Evolutionary conservation across 179 eudicot species (phyloP).

Genomic region (Actinidia chinensis): DNA sequence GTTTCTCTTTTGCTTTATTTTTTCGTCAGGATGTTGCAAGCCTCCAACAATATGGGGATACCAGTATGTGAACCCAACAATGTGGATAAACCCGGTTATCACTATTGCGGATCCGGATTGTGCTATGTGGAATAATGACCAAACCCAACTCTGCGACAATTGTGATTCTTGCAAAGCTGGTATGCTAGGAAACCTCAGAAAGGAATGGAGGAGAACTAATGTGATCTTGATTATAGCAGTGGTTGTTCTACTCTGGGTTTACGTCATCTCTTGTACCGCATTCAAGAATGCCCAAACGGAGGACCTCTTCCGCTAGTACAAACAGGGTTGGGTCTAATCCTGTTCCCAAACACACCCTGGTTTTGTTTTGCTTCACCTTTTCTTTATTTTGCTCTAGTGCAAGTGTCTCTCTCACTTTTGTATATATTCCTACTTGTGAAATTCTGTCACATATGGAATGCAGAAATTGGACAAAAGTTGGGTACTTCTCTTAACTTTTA

Average conservation of each 20-base stretch:
- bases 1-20: too few relatives aligned
- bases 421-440: neutral
- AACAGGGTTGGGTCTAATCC: constrained; percentile 64
- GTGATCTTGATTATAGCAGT: constrained; percentile 66
- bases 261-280: constrained; percentile 87
- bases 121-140: constrained; percentile 73
- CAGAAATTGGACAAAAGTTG: neutral
- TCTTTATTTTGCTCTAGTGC: neutral
- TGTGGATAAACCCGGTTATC: constrained; percentile 69
- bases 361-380: neutral
- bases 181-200: constrained; percentile 71
- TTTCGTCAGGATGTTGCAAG: constrained; percentile 94
- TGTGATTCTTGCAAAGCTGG: constrained; percentile 94
- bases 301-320: constrained; percentile 74
- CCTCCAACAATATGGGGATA: constrained; percentile 82
- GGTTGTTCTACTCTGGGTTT: constrained; percentile 78
- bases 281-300: constrained; percentile 80
- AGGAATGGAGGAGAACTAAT: constrained; percentile 86
- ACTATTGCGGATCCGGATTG: constrained; percentile 65
- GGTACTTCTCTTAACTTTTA: neutral
- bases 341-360: constrained; percentile 9
- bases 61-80: constrained; percentile 75
- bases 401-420: neutral
- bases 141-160: constrained; percentile 76
- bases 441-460: neutral